phyloP scores from a whole-genome alignment of 805 yeast species.

The Metschnikowia anglica region DNA sequence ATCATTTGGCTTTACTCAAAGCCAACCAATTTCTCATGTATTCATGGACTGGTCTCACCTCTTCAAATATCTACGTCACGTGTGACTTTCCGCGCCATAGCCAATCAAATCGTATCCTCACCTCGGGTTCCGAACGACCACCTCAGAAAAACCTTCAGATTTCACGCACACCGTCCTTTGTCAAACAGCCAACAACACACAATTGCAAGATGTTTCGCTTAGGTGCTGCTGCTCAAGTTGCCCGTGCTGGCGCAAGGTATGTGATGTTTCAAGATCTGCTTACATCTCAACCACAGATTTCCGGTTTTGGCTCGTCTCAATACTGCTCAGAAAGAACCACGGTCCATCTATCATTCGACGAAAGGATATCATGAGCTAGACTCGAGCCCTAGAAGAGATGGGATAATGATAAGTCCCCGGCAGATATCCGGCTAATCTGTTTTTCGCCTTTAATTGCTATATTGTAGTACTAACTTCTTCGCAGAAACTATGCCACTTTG shows the following conservation, averaged over 20 bases:
- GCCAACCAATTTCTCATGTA: neutral
- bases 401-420: too few species aligned
- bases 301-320: neutral
- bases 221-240: slow-evolving; percentile 51
- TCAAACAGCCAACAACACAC: slow-evolving; percentile 14
- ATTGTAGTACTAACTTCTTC: slow-evolving; percentile 29
- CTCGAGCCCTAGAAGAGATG: neutral
- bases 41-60: neutral
- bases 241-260: slow-evolving; percentile 55
- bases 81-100: slow-evolving; percentile 9
- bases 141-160: slow-evolving; percentile 19
- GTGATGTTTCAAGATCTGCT: slow-evolving; percentile 22
- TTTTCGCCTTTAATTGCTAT: neutral
- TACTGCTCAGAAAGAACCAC: neutral
- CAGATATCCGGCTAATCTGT: too few species aligned
- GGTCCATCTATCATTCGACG: neutral
- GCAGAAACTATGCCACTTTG: slow-evolving; percentile 93
- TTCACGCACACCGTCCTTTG: slow-evolving; percentile 6
- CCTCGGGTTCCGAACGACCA: slow-evolving; percentile 25
- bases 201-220: slow-evolving; percentile 49
- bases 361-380: neutral
- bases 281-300: neutral
- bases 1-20: too few species aligned
- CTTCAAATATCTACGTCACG: slow-evolving; percentile 13
- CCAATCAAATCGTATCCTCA: slow-evolving; percentile 21